Base-by-base conservation (phyloP, 257 asterid species). In the Nicotiana obtusifolia region DNA sequence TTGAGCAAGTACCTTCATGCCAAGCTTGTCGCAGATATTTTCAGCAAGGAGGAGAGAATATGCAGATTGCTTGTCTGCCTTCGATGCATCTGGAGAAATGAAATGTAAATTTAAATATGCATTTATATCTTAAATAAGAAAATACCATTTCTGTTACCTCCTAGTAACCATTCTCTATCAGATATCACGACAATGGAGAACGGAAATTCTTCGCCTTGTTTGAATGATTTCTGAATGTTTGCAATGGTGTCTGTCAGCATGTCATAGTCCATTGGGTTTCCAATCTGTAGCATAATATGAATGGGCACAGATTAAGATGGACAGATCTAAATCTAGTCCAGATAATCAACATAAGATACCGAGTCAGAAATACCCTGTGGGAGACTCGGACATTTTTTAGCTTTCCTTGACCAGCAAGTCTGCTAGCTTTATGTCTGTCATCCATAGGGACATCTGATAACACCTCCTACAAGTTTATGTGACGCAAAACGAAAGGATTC, bases 11-110 rank as follows among this genome's bases (percentile, higher is more conserved):
- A 93, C 99, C 94, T 95, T 93, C 86, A 92, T 92, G 47, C 97
- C 93, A 82, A 89, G 92, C 81, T 88, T 92, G 82, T 83, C 86
- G 81, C 99, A 95, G 76, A 94, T 92, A 80, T 83, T 90, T 89
- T 95, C 99, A 82, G 99, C 99, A 83, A 95, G 98, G 85, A 94
- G 97, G 82, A 95, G 98, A 68, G 97, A 86, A 84, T 90, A 95
- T 56, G 96, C 97, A 10, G 98, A 92, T 87, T 90, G 97, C 86
- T 94, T 94, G 90, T 95, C 99, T 24, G 95, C 92, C 89, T 93
- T 95, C 2, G 94, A 83, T 64, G 96, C 88, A 88, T 95, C 99
- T 95, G 88, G 84, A 85, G 37, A 80, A 24, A 65, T 26, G 83
- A 65, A 64, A 61, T 61, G 41, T 17, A 79, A 37, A 65, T 33